phyloP scores from a whole-genome alignment of 306 rosid species.

The Styphnolobium japonicum region DNA sequence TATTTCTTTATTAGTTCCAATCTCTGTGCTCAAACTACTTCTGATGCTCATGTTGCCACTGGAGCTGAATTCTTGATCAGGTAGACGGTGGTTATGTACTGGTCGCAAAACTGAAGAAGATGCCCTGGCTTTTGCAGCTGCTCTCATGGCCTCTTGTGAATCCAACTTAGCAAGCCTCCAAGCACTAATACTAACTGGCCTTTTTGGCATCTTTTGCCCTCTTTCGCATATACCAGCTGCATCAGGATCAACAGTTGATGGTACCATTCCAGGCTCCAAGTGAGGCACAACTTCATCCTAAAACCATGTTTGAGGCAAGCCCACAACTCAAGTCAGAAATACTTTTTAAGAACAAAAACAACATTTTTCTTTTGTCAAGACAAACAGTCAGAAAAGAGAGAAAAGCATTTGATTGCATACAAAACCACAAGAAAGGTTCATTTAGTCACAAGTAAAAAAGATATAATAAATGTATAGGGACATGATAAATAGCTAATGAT shows the following conservation, averaged over 20 bases:
- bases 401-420: background rate
- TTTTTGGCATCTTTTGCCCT: constrained; percentile 47
- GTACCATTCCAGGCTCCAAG: constrained; percentile 98
- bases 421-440: background rate
- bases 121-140: constrained; percentile 79
- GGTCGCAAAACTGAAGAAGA: constrained; percentile 69
- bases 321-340: constrained; percentile 12
- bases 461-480: background rate
- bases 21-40: constrained; percentile 68
- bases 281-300: constrained; percentile 98
- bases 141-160: constrained; percentile 57
- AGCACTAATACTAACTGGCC: constrained; percentile 63
- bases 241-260: constrained; percentile 82
- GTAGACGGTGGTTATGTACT: constrained; percentile 41
- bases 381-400: background rate
- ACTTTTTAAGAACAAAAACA: background rate
- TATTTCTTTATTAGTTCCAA: constrained; percentile 50
- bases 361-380: constrained; percentile 1
- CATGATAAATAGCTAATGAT: background rate
- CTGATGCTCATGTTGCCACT: constrained; percentile 63
- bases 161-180: constrained; percentile 73
- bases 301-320: constrained; percentile 29
- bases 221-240: constrained; percentile 55
- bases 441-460: background rate
- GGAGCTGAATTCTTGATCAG: constrained; percentile 51